These are phyloP conservation scores for Nothophytophthora sp. DNA, from an alignment of 352 stramenopile species.

Conservation along the genomic window DNA sequence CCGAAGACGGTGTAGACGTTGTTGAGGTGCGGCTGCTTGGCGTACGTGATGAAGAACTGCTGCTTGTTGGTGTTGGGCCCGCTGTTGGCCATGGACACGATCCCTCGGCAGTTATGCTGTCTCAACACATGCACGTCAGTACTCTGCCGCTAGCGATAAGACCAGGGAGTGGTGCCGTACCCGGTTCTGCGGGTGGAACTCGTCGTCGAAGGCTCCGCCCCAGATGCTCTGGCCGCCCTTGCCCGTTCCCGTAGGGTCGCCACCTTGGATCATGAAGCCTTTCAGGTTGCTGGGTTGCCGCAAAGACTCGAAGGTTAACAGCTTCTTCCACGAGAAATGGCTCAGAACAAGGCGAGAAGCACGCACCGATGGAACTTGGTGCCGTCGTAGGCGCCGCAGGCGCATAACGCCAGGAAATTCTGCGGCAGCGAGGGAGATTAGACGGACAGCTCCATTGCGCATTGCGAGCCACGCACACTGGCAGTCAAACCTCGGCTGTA, in stretches of 20 bases:
- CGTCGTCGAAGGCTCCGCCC: conserved; percentile 88
- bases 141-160: not conserved
- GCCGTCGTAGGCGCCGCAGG: conserved; percentile 89
- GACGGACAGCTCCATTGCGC: not conserved
- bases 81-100: conserved; percentile 94
- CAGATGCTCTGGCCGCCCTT: conserved; percentile 92
- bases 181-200: conserved; percentile 91
- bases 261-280: conserved; percentile 89
- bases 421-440: conserved; percentile 38
- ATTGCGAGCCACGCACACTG: not conserved
- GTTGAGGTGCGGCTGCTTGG: conserved; percentile 97
- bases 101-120: conserved; percentile 87
- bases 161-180: conserved; percentile 23
- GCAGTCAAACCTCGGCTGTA: conserved; percentile 66
- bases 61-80: conserved; percentile 92
- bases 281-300: conserved; percentile 72
- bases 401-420: conserved; percentile 97
- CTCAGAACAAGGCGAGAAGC: not conserved
- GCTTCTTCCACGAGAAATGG: not conserved
- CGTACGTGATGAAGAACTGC: conserved; percentile 99
- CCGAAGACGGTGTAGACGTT: conserved; percentile 98
- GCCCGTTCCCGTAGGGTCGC: conserved; percentile 90
- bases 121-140: conserved; percentile 12
- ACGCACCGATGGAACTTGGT: conserved; percentile 91
- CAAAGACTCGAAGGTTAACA: not conserved